Base-by-base conservation (phyloP, 2,329 filamentous ascomycete species). In the Grosmannia clavigera region DNA sequence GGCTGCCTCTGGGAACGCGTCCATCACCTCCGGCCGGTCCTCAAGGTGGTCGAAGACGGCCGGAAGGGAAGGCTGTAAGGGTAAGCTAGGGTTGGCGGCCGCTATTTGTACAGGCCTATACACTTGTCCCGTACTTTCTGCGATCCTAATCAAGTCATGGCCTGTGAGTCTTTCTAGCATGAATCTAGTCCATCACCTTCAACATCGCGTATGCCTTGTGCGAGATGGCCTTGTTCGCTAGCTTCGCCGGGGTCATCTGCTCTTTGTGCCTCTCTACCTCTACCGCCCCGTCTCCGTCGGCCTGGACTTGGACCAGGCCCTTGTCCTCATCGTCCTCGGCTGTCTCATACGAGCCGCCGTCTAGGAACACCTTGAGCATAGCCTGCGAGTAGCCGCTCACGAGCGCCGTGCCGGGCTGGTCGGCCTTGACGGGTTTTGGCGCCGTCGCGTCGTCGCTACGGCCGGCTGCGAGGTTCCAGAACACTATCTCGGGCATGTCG, bases 331-430 rank as follows among this genome's bases (percentile, higher is more conserved):
- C 70, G 12, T 67, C 70, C 14, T 67, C 70, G 3, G 72, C 70
- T 22, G 74, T 72, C 10, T 73, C 72, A 60, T 82, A 79, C 0
- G 70, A 69, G 0, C 76, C 78, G 22, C 70, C 73, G 2, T 81
- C 79, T 53, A 84, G 64, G 63, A 84, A 83, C 10, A 79, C 75
- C 71, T 81, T 82, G 64, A 84, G 68, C 76, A 82, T 75, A 1
- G 72, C 80, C 70, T 82, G 81, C 2, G 77, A 80, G 68, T 83
- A 82, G 1, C 80, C 80, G 58, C 74, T 77, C n/a, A 82, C 77
- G 31, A 83, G 65, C 48, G 74, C 72, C 5, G 76, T 78, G 29
- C 78, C 76, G 46, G 68, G 61, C 57, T 79, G 70, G 1, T 72
- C 71, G n/a, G 71, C 72, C 1, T 68, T 74, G 4, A 79, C 75